These are phyloP conservation scores for Abrus precatorius DNA, from an alignment of 306 rosid genomes.

Conservation along the genomic window DNA sequence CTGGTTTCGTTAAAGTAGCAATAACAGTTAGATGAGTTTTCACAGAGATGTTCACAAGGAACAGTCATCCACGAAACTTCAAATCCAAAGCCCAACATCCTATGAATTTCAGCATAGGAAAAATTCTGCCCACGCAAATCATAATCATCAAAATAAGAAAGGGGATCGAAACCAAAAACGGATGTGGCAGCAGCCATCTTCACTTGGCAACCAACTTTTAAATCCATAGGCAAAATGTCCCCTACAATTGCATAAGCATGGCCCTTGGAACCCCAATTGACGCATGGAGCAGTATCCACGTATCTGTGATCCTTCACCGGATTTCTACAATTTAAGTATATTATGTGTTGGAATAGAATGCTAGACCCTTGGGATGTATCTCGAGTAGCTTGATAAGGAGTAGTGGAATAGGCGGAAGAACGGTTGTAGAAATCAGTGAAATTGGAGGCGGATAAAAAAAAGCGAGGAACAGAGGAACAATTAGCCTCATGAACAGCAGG, in stretches of 20 bases:
- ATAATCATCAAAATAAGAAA: too few relatives aligned
- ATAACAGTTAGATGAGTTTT: fast-evolving
- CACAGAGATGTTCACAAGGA: background rate
- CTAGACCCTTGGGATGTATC: too few relatives aligned
- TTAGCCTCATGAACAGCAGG: background rate
- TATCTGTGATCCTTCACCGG: background rate
- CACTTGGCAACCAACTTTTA: background rate
- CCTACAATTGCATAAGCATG: constrained; percentile 22
- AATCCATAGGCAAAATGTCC: background rate
- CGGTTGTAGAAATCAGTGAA: background rate
- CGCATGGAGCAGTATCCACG: constrained; percentile 18
- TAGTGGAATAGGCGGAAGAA: background rate
- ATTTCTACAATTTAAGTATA: constrained; percentile 37
- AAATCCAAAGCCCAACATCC: background rate
- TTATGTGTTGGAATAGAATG: constrained; percentile 5
- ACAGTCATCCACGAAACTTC: background rate
- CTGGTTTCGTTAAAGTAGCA: background rate
- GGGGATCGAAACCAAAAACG: background rate
- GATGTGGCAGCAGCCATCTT: constrained; percentile 8
- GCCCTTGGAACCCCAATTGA: background rate
- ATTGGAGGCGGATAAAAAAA: background rate
- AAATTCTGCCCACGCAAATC: background rate
- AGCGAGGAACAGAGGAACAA: constrained; percentile 45
- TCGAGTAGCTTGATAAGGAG: too few relatives aligned
- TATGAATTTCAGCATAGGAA: constrained; percentile 23